phyloP scores from a whole-genome alignment of 768 basidiomycete species.

The Solioccasus polychromus region DNA sequence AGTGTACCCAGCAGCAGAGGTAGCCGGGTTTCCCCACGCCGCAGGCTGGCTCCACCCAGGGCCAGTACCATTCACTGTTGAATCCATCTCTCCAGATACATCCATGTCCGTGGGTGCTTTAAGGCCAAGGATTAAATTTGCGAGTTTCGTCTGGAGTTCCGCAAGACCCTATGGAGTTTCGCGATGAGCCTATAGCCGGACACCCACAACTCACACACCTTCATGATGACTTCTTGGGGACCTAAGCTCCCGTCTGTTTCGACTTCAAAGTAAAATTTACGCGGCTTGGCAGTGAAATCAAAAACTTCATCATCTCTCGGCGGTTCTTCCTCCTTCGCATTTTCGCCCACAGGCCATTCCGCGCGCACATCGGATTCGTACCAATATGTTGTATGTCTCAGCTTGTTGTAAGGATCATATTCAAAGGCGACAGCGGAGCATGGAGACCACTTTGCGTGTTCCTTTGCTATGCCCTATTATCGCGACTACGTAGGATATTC shows the following conservation, averaged over 20 bases:
- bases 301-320: slow-evolving; percentile 80
- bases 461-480: slow-evolving; percentile 91
- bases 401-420: slow-evolving; percentile 97
- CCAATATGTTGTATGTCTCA: slow-evolving; percentile 96
- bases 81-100: slow-evolving; percentile 39
- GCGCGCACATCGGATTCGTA: slow-evolving; percentile 73
- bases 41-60: slow-evolving; percentile 21
- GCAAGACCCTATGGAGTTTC: slow-evolving; percentile 57
- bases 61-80: slow-evolving; percentile 22
- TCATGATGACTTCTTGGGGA: slow-evolving; percentile 87
- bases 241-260: slow-evolving; percentile 91
- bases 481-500: not conserved
- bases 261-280: slow-evolving; percentile 90
- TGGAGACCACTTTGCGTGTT: slow-evolving; percentile 99
- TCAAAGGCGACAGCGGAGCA: slow-evolving; percentile 94
- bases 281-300: slow-evolving; percentile 84
- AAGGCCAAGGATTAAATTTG: slow-evolving; percentile 72
- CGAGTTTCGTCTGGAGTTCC: slow-evolving; percentile 78
- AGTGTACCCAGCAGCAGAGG: slow-evolving; percentile 30
- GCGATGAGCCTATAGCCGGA: not conserved
- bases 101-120: slow-evolving; percentile 63
- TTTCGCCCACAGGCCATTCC: slow-evolving; percentile 92
- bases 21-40: slow-evolving; percentile 29
- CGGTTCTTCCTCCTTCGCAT: slow-evolving; percentile 80
- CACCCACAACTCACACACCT: slow-evolving; percentile 41